A percentile compares a stretch with the other conserved stretches of the same genome.
phyloP scores from a whole-genome alignment of 164 flowering plant genomes.

The Tetrastigma voinierianum region DNA sequence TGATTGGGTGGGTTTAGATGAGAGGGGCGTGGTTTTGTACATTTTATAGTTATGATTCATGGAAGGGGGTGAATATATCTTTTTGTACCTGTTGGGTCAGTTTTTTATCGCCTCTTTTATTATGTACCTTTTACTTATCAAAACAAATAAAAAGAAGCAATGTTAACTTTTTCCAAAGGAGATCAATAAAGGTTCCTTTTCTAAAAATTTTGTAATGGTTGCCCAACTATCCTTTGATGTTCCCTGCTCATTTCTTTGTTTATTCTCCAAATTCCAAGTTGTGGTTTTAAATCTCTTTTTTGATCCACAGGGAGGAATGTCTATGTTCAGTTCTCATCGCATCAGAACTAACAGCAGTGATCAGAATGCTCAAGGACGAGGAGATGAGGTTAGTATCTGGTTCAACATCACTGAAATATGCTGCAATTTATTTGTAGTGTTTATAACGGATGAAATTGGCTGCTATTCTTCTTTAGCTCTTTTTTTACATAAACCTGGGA shows the following conservation, averaged over 20 bases:
- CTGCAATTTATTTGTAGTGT: not conserved
- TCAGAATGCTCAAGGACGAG: conserved; percentile 75
- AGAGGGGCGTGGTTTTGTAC: too few relatives aligned
- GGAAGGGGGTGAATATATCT: too few relatives aligned
- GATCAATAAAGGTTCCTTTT: not conserved
- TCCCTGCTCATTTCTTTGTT: not conserved
- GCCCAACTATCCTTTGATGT: not conserved
- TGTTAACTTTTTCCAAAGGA: not conserved
- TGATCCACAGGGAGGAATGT: conserved; percentile 71
- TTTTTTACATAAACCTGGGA: too few relatives aligned
- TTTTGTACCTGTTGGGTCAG: too few relatives aligned
- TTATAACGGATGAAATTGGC: too few relatives aligned
- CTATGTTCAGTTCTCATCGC: conserved; percentile 94
- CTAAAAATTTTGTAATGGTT: not conserved
- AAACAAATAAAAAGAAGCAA: too few relatives aligned
- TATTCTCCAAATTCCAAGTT: not conserved
- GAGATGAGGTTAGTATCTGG: conserved; percentile 72
- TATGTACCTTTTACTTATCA: too few relatives aligned
- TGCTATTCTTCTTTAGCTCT: too few relatives aligned
- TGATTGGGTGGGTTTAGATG: too few relatives aligned
- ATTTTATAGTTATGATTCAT: too few relatives aligned
- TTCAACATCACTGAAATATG: not conserved
- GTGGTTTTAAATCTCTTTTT: conserved; percentile 1
- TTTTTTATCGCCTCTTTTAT: too few relatives aligned
- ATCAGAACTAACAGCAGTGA: conserved; percentile 91